phyloP scores from a whole-genome alignment of 2,329 filamentous ascomycete genomes.

The Talaromyces marneffei region DNA sequence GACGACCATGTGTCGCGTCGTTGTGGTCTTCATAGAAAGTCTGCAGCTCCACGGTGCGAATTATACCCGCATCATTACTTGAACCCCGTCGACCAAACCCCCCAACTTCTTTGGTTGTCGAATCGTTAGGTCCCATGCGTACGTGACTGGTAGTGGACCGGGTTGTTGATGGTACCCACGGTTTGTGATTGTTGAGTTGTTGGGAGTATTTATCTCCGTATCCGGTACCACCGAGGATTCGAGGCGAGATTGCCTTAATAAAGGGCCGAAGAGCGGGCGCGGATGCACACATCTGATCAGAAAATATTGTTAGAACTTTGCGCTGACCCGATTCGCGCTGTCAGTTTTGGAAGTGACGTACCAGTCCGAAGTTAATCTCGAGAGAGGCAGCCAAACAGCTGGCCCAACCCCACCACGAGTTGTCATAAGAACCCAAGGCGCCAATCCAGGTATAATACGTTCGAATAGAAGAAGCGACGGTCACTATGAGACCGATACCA shows the following conservation, averaged over 20 bases:
- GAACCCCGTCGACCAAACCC: neutral
- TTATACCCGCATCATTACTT: neutral
- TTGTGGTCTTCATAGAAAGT: slow-evolving; percentile 26
- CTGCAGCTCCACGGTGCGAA: slow-evolving; percentile 34
- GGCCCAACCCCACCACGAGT: slow-evolving; percentile 33
- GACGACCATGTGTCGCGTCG: slow-evolving; percentile 1
- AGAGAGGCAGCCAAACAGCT: slow-evolving; percentile 27
- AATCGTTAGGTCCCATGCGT: neutral
- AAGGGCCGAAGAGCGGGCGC: slow-evolving; percentile 33
- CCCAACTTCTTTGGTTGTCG: neutral
- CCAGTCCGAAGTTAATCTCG: slow-evolving; percentile 33
- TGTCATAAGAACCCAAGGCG: slow-evolving; percentile 28
- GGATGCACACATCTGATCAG: slow-evolving; percentile 31
- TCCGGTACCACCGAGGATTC: slow-evolving; percentile 20
- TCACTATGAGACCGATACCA: slow-evolving; percentile 32
- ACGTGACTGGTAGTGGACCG: neutral
- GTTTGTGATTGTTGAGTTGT: neutral
- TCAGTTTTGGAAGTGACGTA: slow-evolving; percentile 18
- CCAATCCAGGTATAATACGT: slow-evolving; percentile 32
- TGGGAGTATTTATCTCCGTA: neutral
- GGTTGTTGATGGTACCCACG: neutral
- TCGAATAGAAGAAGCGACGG: slow-evolving; percentile 30
- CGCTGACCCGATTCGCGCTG: neutral
- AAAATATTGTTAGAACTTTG: neutral
- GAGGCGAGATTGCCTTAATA: slow-evolving; percentile 28